phyloP scores from a whole-genome alignment of 2,329 filamentous ascomycete species.

The Fusarium sp. region DNA sequence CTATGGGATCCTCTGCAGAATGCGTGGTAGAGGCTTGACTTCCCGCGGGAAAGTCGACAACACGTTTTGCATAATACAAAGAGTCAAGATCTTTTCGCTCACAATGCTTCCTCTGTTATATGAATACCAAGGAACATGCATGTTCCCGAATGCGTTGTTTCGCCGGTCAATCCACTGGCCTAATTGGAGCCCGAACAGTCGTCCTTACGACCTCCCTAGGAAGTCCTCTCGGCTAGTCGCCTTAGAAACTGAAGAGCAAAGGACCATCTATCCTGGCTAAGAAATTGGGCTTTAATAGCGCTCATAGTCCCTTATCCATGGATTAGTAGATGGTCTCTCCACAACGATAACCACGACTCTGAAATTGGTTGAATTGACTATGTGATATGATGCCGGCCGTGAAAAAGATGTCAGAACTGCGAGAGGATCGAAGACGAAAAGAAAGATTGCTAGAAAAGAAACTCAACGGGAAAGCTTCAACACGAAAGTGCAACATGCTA shows the following conservation, averaged over 20 bases:
- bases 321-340: background rate
- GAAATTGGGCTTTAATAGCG: background rate
- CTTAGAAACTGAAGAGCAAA: background rate
- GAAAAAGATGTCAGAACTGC: background rate
- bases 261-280: background rate
- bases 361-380: background rate
- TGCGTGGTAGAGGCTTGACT: constrained; percentile 42
- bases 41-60: background rate
- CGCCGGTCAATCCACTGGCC: background rate
- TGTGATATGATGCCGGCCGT: background rate
- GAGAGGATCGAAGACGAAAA: background rate
- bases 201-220: background rate
- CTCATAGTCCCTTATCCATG: background rate
- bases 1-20: constrained; percentile 54
- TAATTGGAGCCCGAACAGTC: background rate
- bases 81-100: background rate
- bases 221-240: background rate
- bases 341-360: background rate
- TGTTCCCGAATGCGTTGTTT: background rate
- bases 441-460: background rate
- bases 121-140: background rate
- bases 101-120: background rate
- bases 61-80: background rate
- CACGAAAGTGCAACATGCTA: background rate
- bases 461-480: background rate